Evolutionary conservation across 257 asterid species (phyloP).

Genomic region (Fraxinus anomala): DNA sequence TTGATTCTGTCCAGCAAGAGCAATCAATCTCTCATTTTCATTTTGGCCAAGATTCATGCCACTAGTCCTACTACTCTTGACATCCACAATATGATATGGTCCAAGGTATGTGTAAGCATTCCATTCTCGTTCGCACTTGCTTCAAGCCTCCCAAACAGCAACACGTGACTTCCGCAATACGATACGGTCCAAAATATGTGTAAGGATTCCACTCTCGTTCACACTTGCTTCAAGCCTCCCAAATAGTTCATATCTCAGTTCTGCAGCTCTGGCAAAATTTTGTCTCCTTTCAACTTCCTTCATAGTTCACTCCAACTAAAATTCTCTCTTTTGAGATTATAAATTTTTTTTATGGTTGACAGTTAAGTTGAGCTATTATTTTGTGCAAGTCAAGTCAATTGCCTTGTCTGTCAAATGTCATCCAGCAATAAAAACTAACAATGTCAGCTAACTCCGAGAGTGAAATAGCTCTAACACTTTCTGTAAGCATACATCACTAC

Average conservation of each 20-base stretch:
- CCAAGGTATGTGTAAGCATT: background rate
- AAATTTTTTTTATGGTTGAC: background rate
- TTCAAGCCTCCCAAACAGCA: background rate
- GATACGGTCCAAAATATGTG: background rate
- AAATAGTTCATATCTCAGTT: background rate
- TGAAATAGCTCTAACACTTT: no score
- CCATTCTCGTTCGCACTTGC: background rate
- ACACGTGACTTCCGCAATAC: background rate
- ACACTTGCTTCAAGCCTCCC: background rate
- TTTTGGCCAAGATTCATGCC: background rate
- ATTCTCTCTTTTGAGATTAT: background rate
- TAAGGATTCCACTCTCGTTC: background rate
- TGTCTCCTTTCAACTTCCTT: background rate
- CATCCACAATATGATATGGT: background rate
- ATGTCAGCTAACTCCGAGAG: background rate
- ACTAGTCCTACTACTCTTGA: background rate
- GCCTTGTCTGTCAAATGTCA: background rate
- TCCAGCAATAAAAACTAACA: background rate
- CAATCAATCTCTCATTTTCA: background rate
- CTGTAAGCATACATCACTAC: background rate
- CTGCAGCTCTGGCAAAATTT: background rate
- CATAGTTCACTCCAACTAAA: background rate
- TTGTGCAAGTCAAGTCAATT: background rate
- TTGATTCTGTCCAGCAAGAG: background rate
- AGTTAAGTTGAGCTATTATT: background rate